Evolutionary conservation across 306 rosid species (phyloP).

Genomic region (Argentina anserina): DNA sequence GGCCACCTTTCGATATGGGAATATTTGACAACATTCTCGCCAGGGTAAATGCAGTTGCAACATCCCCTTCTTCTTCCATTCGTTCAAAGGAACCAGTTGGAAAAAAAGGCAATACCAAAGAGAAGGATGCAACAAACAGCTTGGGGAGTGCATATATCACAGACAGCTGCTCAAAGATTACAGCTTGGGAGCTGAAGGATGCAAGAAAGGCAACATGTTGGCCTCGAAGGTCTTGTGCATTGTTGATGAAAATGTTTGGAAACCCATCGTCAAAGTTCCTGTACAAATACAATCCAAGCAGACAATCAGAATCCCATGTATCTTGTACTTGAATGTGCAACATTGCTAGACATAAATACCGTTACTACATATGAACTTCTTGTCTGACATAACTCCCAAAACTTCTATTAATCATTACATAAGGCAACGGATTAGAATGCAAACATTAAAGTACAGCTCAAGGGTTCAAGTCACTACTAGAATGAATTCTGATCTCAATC

Average conservation of each 20-base stretch:
- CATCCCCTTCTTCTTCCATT: conserved; percentile 99
- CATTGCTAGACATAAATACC: neutral
- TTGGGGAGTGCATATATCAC: conserved; percentile 89
- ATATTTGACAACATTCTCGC: conserved; percentile 91
- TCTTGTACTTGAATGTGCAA: neutral
- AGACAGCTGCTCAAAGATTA: conserved; percentile 91
- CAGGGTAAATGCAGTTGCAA: conserved; percentile 96
- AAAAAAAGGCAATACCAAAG: conserved; percentile 92
- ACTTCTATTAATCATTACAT: neutral
- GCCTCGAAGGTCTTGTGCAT: conserved; percentile 95
- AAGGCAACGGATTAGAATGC: neutral
- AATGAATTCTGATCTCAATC: neutral
- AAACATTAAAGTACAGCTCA: neutral
- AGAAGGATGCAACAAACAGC: conserved; percentile 87
- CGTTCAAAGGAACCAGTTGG: conserved; percentile 99
- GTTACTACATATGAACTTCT: neutral
- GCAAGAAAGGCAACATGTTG: conserved; percentile 91
- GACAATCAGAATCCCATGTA: conserved; percentile 21
- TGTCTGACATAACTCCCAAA: neutral
- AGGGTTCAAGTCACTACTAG: neutral
- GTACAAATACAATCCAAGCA: conserved; percentile 32
- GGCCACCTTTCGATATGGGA: conserved; percentile 97
- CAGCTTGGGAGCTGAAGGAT: conserved; percentile 86
- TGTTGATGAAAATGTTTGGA: conserved; percentile 74
- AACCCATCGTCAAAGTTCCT: conserved; percentile 94